A percentile compares a stretch with the other conserved stretches of the same genome.
phyloP scores from a whole-genome alignment of 176 grass and related monocot genomes.

The maize (Zea mays) region DNA sequence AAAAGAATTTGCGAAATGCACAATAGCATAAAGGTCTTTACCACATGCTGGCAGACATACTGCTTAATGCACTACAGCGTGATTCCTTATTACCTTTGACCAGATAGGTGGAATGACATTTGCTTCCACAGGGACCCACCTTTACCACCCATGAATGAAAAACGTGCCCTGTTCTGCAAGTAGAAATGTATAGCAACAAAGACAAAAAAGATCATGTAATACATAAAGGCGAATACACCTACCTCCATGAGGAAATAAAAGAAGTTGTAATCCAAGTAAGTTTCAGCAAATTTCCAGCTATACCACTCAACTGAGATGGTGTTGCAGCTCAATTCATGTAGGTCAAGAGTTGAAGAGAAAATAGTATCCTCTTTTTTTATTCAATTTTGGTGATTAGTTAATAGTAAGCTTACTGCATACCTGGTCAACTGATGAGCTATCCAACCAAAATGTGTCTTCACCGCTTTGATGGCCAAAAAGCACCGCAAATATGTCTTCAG shows the following conservation, averaged over 20 bases:
- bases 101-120: slow-evolving; percentile 72
- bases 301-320: not conserved
- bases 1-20: slow-evolving; percentile 25
- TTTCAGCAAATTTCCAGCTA: not conserved
- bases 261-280: not conserved
- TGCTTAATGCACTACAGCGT: not conserved
- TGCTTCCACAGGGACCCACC: slow-evolving; percentile 90
- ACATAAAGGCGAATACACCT: not conserved
- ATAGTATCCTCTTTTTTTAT: not conserved
- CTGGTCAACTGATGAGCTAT: slow-evolving; percentile 93
- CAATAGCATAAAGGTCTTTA: slow-evolving; percentile 11
- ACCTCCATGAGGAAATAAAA: slow-evolving; percentile 7
- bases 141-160: slow-evolving; percentile 99
- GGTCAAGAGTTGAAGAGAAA: not conserved
- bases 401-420: slow-evolving; percentile 46
- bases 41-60: not conserved
- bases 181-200: slow-evolving; percentile 22
- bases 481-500: slow-evolving; percentile 65
- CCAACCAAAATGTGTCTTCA: slow-evolving; percentile 94
- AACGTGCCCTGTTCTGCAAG: slow-evolving; percentile 89
- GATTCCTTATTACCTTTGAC: slow-evolving; percentile 49
- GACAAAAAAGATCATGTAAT: not conserved
- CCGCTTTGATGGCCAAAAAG: slow-evolving; percentile 67
- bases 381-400: slow-evolving; percentile 12
- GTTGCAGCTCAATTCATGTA: slow-evolving; percentile 17